These are phyloP conservation scores for Phytophthora crassamura DNA, from an alignment of 352 stramenopile species.

Conservation along the genomic window DNA sequence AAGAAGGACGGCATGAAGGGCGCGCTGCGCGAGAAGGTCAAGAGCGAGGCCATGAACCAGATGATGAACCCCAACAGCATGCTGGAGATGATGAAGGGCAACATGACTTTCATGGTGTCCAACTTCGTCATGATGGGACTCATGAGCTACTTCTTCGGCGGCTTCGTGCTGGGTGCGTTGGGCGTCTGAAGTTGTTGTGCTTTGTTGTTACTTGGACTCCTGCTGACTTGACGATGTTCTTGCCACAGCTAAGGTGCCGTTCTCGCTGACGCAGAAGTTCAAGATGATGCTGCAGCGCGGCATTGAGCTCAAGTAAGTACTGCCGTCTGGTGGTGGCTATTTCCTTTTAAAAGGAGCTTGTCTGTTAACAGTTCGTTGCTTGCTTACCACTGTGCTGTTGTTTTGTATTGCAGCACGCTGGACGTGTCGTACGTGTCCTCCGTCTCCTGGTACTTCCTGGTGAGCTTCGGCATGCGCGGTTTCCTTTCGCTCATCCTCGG, in stretches of 20 bases:
- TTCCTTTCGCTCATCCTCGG: conserved; percentile 97
- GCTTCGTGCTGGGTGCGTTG: conserved; percentile 94
- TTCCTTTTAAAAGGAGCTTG: no score
- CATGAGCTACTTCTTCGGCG: conserved; percentile 98
- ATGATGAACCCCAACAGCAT: conserved; percentile 97
- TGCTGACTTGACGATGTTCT: neutral
- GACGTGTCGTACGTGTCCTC: conserved; percentile 98
- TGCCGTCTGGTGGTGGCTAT: neutral
- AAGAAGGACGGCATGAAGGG: conserved; percentile 90
- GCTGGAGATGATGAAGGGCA: conserved; percentile 99
- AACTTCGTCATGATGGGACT: conserved; percentile 99
- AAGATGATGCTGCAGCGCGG: conserved; percentile 98
- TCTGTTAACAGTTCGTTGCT: neutral
- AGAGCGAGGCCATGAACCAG: conserved; percentile 92
- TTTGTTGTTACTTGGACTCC: neutral
- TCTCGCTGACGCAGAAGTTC: conserved; percentile 98
- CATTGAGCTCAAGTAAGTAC: conserved; percentile 91
- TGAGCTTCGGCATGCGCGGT: conserved; percentile 98
- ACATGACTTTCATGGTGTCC: conserved; percentile 99
- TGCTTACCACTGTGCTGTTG: conserved; percentile 1
- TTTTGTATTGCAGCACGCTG: conserved; percentile 77
- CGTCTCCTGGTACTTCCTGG: conserved; percentile 99
- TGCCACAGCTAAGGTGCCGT: conserved; percentile 95
- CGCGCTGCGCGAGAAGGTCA: conserved; percentile 87
- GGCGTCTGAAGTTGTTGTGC: neutral